Conservation (phyloP, 345 rosid genomes). For the Conringia planisiliqua region DNA sequence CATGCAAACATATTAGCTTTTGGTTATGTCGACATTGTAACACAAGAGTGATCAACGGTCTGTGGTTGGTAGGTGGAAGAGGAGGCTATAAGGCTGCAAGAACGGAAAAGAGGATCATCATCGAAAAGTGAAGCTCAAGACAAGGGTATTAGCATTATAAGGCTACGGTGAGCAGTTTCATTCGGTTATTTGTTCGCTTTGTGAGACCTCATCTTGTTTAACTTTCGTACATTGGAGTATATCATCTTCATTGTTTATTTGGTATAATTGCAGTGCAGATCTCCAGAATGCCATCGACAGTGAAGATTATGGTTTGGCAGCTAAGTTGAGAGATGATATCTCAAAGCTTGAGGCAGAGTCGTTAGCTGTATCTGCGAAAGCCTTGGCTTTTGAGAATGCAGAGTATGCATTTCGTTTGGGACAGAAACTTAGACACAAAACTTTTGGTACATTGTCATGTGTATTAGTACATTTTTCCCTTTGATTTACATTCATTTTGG, state of each 20-base stretch:
- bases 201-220: neutral
- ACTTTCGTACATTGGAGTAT: neutral
- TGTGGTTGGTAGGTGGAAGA: constrained; percentile 69
- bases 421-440: constrained; percentile 82
- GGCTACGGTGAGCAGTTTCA: constrained; percentile 56
- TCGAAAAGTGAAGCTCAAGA: constrained; percentile 97
- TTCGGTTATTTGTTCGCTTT: neutral
- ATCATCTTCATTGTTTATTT: neutral
- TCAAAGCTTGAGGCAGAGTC: constrained; percentile 84
- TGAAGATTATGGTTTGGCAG: constrained; percentile 77
- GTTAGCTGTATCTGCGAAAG: constrained; percentile 79
- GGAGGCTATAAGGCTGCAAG: constrained; percentile 63
- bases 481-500: neutral
- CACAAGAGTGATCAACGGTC: neutral
- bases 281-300: constrained; percentile 76
- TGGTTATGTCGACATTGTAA: neutral
- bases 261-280: constrained; percentile 59
- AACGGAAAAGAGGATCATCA: constrained; percentile 70
- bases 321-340: constrained; percentile 68
- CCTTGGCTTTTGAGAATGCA: constrained; percentile 72
- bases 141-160: constrained; percentile 65
- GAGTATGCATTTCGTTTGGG: constrained; percentile 85
- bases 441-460: constrained; percentile 47
- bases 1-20: neutral
- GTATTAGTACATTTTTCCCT: neutral